Evolutionary conservation across 495 filamentous ascomycete genomes (phyloP).

Genomic region (Penicillium egyptiacum): DNA sequence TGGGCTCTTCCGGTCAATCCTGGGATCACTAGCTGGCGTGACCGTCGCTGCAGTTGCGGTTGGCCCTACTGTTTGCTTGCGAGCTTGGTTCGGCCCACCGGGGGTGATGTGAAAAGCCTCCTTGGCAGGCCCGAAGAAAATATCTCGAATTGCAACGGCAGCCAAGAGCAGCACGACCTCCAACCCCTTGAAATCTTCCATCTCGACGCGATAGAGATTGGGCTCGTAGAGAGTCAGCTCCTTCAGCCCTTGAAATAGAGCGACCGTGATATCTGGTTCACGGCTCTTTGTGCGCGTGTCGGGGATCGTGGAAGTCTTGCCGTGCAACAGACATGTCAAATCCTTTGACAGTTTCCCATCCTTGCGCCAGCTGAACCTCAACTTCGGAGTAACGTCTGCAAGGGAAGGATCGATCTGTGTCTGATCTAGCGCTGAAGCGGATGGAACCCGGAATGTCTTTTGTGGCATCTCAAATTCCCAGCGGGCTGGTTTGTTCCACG

Average conservation of each 20-base stretch:
- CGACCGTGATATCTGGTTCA: slow-evolving; percentile 92
- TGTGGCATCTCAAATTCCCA: slow-evolving; percentile 96
- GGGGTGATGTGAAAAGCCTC: slow-evolving; percentile 78
- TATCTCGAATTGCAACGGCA: slow-evolving; percentile 81
- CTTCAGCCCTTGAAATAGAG: slow-evolving; percentile 66
- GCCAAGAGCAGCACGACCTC: slow-evolving; percentile 84
- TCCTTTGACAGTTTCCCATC: slow-evolving; percentile 85
- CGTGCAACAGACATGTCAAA: slow-evolving; percentile 76
- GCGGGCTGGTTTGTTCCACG: slow-evolving; percentile 72
- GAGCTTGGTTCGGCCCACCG: slow-evolving; percentile 5
- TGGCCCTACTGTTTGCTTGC: neutral
- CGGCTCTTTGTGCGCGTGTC: slow-evolving; percentile 69
- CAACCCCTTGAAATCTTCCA: slow-evolving; percentile 92
- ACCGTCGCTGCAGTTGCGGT: neutral
- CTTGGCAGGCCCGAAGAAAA: slow-evolving; percentile 67
- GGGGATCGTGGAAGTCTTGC: slow-evolving; percentile 62
- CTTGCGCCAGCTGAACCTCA: slow-evolving; percentile 88
- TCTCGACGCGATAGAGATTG: slow-evolving; percentile 83
- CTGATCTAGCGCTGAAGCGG: slow-evolving; percentile 71
- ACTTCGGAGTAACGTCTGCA: slow-evolving; percentile 70
- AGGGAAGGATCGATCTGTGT: slow-evolving; percentile 65
- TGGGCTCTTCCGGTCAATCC: slow-evolving; percentile 9
- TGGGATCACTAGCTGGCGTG: neutral
- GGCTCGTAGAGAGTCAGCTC: slow-evolving; percentile 89
- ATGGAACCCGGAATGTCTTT: slow-evolving; percentile 77